Evolutionary conservation across 1,284 basidiomycete species (phyloP), one percentile per base, ranked within the genome.

Genomic region (Albatrellus sp.): DNA sequence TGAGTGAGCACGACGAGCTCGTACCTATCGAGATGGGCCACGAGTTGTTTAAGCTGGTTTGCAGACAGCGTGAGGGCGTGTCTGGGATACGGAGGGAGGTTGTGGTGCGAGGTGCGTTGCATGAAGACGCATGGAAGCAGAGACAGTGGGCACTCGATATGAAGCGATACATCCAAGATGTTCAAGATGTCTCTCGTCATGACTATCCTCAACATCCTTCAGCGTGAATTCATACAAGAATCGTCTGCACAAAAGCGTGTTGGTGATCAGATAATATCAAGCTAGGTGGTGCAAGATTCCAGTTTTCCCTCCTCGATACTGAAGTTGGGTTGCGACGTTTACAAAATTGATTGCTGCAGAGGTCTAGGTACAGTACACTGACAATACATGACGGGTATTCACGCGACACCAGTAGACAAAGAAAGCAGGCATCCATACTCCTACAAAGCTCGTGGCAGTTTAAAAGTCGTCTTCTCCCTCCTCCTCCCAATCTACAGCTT

Each of bases 401-500:
- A 24, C 24, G 7, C 24, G 24, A 7, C 24, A 24, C 24, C 7
- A 24, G 24, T 24, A 24, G 24, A 24, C 24, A 4, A 24, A 4
- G 4, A 3, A 24, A 24, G 4, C 24, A 24, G n/a, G n/a, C 24
- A 3, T 24, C 24, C 7, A 7, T 7, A 7, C 7, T 24, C 24
- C 24, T 24, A 7, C 24, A 24, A 24, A 24, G 24, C 24, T 24
- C 24, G 3, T 7, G 7, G 24, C 7, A 3, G 7, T 24, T 46
- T 19, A 52, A 28, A 52, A 52, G 14, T 52, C 52, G 13, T 65
- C 73, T 8, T 67, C 75, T 13, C 76, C 81, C 20, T 77, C 82
- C 37, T 77, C 76, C 17, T 81, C 82, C 80, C 84, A 85, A 43
- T 90, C 85, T 2, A 89, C 73, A 30, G 64, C 72, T 53, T 86